Conservation (phyloP, 768 basidiomycete genomes). For the Boletus eberwhitei region DNA sequence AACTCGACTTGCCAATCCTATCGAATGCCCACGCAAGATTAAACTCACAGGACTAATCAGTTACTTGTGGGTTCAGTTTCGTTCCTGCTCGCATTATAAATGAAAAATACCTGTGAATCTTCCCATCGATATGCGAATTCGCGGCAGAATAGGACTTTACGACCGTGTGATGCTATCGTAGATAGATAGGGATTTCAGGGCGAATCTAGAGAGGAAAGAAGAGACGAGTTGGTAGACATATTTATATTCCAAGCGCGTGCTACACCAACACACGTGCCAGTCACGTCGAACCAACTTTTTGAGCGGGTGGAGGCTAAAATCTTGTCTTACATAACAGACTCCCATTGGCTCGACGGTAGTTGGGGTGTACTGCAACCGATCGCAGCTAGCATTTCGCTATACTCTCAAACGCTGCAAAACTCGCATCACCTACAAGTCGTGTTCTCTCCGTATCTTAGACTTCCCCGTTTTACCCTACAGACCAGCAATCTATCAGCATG, state of each 20-base stretch:
- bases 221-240: not conserved
- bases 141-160: not conserved
- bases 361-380: too few relatives aligned
- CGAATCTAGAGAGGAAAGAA: not conserved
- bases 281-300: too few relatives aligned
- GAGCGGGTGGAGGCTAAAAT: not conserved
- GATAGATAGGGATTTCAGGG: not conserved
- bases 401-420: not conserved
- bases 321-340: not conserved
- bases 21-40: not conserved
- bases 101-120: not conserved
- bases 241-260: too few relatives aligned
- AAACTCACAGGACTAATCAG: not conserved
- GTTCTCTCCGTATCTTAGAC: not conserved
- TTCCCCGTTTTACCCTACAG: not conserved
- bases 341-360: too few relatives aligned
- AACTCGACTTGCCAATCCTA: not conserved
- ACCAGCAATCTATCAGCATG: slow-evolving; percentile 46
- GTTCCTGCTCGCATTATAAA: too few relatives aligned
- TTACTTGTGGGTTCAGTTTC: not conserved
- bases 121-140: not conserved
- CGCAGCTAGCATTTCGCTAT: not conserved
- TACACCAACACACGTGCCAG: too few relatives aligned
- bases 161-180: not conserved
- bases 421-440: not conserved